Evolutionary conservation across 495 filamentous ascomycete species (phyloP), one percentile per base, ranked within the genome.

Genomic region (Aspergillus avenaceus): DNA sequence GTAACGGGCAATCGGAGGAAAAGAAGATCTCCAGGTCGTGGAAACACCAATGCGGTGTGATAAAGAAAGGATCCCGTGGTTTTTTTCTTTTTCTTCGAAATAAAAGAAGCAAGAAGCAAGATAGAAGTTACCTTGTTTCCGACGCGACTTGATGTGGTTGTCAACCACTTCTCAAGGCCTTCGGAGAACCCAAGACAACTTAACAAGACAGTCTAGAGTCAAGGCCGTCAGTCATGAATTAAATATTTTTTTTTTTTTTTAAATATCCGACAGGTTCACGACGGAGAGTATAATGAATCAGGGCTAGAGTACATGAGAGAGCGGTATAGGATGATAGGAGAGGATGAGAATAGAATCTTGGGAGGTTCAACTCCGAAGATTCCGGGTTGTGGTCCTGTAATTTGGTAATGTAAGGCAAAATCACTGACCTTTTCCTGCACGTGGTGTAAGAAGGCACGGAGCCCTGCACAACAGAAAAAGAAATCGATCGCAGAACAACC

Each of bases 1-100:
- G 58, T 64, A 68, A 59, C 59, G 49, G 55, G 60, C 53, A 55
- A 51, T 53, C 42, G 45, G 55, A 24, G 32, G 11, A 23, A 55
- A 53, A 50, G 45, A 41, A 31, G n/a, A n/a, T n/a, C n/a, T 47
- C 45, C 50, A 51, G 49, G 47, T 47, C 42, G 43, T 46, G 52
- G 48, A 49, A n/a, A 49, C 36, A 47, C 41, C 44, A 45, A 47
- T 41, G 50, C 22, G 43, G 38, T 37, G 41, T 26, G 40, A 21
- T n/a, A 49, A 41, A 43, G 34, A 36, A 16, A 47, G n/a, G 7
- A 14, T 16, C 37, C 49, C 46, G 27, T 27, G 5, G 5, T 11
- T 38, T 38, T 38, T 38, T 18, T 38, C 16, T 38, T 38, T 38
- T 38, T 14, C 36, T 8, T 18, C 36, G 22, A 14, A 38, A 3